A percentile compares a stretch with the other conserved stretches of the same genome.
Conservation (phyloP, 345 rosid genomes). For the Gossypium stocksii region DNA sequence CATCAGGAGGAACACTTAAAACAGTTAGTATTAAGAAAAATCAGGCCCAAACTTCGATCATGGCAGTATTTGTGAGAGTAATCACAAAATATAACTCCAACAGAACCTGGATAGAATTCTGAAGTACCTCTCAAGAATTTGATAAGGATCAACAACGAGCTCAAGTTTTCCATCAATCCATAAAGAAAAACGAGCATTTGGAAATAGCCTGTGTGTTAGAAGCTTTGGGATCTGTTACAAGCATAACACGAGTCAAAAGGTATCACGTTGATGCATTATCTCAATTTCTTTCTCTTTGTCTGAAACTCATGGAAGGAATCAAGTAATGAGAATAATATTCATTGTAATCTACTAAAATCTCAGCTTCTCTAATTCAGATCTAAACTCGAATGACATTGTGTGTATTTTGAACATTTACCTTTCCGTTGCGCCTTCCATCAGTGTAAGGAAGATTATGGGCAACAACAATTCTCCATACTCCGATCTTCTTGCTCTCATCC, state of each 20-base stretch:
- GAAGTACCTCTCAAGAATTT: slow-evolving; percentile 86
- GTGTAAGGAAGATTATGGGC: slow-evolving; percentile 79
- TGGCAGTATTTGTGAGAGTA: not conserved
- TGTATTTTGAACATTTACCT: slow-evolving; percentile 39
- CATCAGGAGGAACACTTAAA: not conserved
- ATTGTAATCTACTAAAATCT: not conserved
- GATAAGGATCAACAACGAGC: slow-evolving; percentile 90
- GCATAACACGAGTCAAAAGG: slow-evolving; percentile 21
- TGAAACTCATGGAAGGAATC: not conserved
- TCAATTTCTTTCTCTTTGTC: not conserved
- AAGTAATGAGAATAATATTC: not conserved
- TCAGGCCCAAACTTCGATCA: not conserved
- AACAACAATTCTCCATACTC: slow-evolving; percentile 90
- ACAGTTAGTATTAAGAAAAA: not conserved
- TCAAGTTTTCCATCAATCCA: slow-evolving; percentile 99
- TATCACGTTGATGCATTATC: not conserved
- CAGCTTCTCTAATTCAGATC: not conserved
- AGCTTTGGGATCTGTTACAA: slow-evolving; percentile 69
- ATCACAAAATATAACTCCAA: not conserved
- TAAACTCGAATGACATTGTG: not conserved
- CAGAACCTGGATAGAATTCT: not conserved
- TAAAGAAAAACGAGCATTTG: slow-evolving; percentile 82
- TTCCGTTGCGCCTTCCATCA: slow-evolving; percentile 93
- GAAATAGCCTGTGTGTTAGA: slow-evolving; percentile 79
- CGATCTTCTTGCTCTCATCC: slow-evolving; percentile 50